Conservation (phyloP, 805 yeast genomes). For the Zygoascus ofunaensis region DNA sequence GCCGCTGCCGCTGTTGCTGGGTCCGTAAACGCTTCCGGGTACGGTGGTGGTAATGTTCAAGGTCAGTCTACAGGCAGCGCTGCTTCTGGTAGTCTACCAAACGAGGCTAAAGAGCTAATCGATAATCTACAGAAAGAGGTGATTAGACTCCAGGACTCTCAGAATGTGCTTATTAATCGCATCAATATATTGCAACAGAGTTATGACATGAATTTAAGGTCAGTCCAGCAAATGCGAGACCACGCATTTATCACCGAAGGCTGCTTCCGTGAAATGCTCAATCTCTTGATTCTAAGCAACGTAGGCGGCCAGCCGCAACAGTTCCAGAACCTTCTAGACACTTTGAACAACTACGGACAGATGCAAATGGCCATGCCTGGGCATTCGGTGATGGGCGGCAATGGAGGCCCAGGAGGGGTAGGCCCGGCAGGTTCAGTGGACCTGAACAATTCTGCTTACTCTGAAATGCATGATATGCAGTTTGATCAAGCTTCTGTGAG, state of each 20-base stretch:
- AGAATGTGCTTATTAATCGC: conserved; percentile 7
- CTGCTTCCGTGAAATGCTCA: not conserved
- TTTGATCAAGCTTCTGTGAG: too few relatives aligned
- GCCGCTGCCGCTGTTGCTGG: too few relatives aligned
- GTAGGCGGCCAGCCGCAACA: conserved; percentile 3
- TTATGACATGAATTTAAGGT: not conserved
- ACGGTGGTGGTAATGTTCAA: not conserved
- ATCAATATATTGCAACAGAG: conserved; percentile 1
- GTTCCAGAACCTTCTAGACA: conserved; percentile 3
- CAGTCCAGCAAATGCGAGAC: conserved; percentile 1
- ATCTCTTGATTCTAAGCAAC: not conserved
- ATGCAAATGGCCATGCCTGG: not conserved
- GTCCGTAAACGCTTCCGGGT: too few relatives aligned
- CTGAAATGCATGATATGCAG: not conserved
- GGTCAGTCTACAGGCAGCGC: not conserved
- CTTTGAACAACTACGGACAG: not conserved
- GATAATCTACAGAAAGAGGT: not conserved
- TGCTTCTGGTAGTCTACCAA: not conserved
- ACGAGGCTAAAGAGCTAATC: not conserved
- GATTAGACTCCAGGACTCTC: conserved; percentile 3
- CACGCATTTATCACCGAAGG: not conserved
- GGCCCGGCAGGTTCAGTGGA: not conserved
- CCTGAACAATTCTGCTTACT: not conserved
- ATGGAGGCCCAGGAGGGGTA: not conserved
- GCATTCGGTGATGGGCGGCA: not conserved